Evolutionary conservation across 1,139 yeast species (phyloP), one percentile per base, ranked within the genome.

Genomic region (Geotrichum aggregatum): DNA sequence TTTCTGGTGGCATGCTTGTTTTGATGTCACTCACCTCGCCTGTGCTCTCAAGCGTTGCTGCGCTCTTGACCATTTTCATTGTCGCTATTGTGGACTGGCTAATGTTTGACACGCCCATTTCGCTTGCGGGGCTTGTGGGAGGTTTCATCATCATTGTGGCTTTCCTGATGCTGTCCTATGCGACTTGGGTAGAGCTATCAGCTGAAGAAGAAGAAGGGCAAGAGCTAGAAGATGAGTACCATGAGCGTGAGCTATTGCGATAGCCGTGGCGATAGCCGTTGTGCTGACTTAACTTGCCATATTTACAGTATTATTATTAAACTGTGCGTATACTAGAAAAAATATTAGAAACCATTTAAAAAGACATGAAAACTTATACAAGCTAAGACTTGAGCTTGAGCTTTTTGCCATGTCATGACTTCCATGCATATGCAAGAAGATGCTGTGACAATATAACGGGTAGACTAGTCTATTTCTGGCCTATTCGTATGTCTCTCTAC

Each of bases 11-110:
- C 41, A 87, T 88, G 61, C 74, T 88, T 57, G 78, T 89, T 1
- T 72, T 88, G 58, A 86, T 87, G 85, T 84, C 95, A 0, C 75
- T 88, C 55, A 88, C 96, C 0, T 82, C 87, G 14, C 96, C 96
- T 0, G 95, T 88, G 1, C 74, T 88, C 49, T 84, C 95, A 1
- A 82, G 92, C 0, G 96, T 88, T 10, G 84, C 92, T 39, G 82
- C 95, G 0, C 70, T 88, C 54, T 73, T 87, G 50, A 86, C 95
- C 0, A 88, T 89, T 19, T 78, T 87, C 59, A 69, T 87, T 55
- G 94, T 88, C 44, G 95, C 96, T 0, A 52, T 86, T 2, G 84
- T 82, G 18, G 96, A 88, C 64, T 86, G 87, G 84, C 57, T 77
- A 3, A 61, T 84, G n/a, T 85, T 84, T 66, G 85, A 82, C 13